Evolutionary conservation across 176 grass and related monocot genomes (phyloP), one percentile per base, ranked within the genome.

Genomic region (Rhynchospora pubera): DNA sequence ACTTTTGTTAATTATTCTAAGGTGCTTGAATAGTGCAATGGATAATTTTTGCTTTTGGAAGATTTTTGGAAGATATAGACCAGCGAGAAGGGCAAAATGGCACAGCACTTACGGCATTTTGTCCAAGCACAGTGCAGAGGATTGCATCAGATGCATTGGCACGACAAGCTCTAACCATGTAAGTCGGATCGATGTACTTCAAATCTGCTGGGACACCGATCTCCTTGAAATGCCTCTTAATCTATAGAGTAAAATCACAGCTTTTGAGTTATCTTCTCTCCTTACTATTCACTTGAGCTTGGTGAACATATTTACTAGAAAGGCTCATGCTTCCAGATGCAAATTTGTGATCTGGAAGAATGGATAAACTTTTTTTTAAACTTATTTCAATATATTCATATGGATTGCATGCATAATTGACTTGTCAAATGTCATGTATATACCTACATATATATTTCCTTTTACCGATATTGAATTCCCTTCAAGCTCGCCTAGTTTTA

Each of bases 121-220:
- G 96, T 61, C 90, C 92, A 23, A 98, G 96, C 12, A 98, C 90
- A 14, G 96, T 98, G 89, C 96, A 98, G 57, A 94, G 83, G 83
- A 98, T 98, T 77, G 96, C 96, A 87, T 98, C 96, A 67, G 96
- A 98, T 84, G 92, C 96, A 91, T 98, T 98, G 45, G 92, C 89
- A 48, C 96, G 87, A 72, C 87, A 93, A n/a, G 96, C 92, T 22
- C 96, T 89, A 63, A 98, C 85, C 96, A 98, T 98, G 83, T 94
- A 98, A 79, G 92, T 98, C 56, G 96, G 96, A 83, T 98, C 92
- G 26, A 94, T 94, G 85, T 94, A 98, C 47, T 98, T 98, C 4
- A 94, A 18, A 93, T 98, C 92, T 86, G 92, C 96, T 51, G 89
- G 92, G 52, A 94, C 81, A 81, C 50, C 82, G 5, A 91, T 91